These are phyloP conservation scores for Macrophomina tecta DNA, from an alignment of 2,329 filamentous ascomycete species.

Conservation along the genomic window DNA sequence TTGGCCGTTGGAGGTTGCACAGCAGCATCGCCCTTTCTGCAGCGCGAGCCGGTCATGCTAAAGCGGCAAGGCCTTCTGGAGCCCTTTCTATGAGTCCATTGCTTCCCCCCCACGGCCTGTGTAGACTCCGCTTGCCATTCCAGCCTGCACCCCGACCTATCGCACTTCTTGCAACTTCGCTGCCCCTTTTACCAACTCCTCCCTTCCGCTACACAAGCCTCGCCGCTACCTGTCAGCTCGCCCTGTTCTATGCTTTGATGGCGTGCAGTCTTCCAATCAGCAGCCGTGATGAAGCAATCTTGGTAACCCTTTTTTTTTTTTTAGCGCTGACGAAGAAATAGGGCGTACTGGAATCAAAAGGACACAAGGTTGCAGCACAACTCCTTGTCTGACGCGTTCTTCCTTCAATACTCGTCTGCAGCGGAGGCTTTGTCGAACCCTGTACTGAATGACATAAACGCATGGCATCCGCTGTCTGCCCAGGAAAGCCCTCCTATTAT, in stretches of 20 bases:
- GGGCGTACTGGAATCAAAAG: conserved; percentile 8
- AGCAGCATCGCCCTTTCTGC: background rate
- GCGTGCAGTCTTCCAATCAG: conserved; percentile 22
- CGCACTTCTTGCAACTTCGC: background rate
- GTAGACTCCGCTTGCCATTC: too few relatives aligned
- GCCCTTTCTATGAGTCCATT: background rate
- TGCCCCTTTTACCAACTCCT: background rate
- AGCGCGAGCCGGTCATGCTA: background rate
- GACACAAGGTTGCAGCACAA: background rate
- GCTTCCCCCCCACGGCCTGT: background rate
- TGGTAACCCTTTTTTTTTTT: conserved; percentile 32
- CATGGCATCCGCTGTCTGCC: too few relatives aligned
- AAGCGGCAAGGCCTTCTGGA: background rate
- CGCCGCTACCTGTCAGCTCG: background rate
- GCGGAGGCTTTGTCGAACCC: too few relatives aligned
- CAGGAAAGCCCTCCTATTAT: too few relatives aligned
- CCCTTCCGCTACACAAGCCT: background rate
- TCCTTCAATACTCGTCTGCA: too few relatives aligned
- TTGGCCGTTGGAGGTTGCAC: background rate
- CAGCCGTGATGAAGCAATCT: conserved; percentile 26
- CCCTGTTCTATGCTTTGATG: background rate
- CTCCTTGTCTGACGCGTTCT: too few relatives aligned
- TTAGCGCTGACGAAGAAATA: conserved; percentile 32
- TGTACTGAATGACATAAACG: too few relatives aligned
- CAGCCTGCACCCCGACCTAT: background rate